Evolutionary conservation across 2,329 filamentous ascomycete genomes (phyloP).

Genomic region (Cladophialophora carrionii): DNA sequence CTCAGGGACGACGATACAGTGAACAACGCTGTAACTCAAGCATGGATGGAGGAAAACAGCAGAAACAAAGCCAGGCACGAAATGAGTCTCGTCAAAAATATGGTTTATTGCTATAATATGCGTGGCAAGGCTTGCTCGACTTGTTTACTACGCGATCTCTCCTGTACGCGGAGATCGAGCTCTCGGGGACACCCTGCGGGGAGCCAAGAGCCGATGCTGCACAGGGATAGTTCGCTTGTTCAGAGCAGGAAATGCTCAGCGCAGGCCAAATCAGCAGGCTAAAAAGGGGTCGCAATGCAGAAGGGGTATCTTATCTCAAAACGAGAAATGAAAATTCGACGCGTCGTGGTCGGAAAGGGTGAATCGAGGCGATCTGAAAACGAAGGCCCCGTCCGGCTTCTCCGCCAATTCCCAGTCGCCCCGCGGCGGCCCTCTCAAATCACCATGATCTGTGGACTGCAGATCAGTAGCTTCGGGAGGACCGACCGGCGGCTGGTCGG

Average conservation of each 20-base stretch:
- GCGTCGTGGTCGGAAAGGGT: not conserved
- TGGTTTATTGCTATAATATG: slow-evolving; percentile 27
- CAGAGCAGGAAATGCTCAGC: not conserved
- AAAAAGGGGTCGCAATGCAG: slow-evolving; percentile 12
- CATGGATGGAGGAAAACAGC: not conserved
- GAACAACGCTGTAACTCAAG: not conserved
- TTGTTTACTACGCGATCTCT: slow-evolving; percentile 7
- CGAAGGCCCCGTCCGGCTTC: not conserved
- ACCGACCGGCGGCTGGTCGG: slow-evolving; percentile 2
- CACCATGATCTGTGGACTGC: slow-evolving; percentile 11
- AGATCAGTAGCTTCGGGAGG: slow-evolving; percentile 13
- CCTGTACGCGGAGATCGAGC: not conserved
- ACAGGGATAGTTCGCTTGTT: not conserved
- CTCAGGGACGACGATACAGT: not conserved
- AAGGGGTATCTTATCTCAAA: slow-evolving; percentile 22
- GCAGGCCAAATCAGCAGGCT: slow-evolving; percentile 9
- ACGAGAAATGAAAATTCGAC: slow-evolving; percentile 7
- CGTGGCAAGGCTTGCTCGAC: slow-evolving; percentile 4
- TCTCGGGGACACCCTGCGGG: not conserved
- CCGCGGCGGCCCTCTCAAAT: slow-evolving; percentile 4
- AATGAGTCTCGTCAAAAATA: not conserved
- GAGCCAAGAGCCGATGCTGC: slow-evolving; percentile 3
- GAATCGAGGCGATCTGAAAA: not conserved
- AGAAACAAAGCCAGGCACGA: not conserved
- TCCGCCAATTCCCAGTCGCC: not conserved